Base-by-base conservation (phyloP, 176 grass and related monocot genomes). In the Rhynchospora breviuscula region DNA sequence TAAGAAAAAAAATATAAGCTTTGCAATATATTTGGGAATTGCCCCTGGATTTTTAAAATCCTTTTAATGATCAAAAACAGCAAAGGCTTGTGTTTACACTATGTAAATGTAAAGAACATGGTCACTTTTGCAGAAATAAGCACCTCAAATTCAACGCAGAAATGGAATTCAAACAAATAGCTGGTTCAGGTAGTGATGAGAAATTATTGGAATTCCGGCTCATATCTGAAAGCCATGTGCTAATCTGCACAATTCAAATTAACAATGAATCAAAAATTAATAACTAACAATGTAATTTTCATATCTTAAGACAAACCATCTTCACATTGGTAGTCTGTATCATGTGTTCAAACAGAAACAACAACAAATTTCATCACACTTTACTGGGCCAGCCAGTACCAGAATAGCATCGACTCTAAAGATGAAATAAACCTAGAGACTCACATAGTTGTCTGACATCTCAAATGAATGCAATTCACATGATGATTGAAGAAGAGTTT, bases 361-460 rank as follows among this genome's bases (percentile, higher is more conserved):
- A 71, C 0, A 5, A 31, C 72, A 77, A 54, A 77, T 54, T 26
- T 77, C 22, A 15, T 31, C 22, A 56, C 48, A 54, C 21, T 19
- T 53, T 53, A 77, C 29, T 15, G 22, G 70, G 46, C 47, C 71
- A 75, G 51, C 51, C 12, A 1, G 5, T 75, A 75, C 21, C 11
- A 52, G 47, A 26, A 43, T 11, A 9, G 7, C 49, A 10, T 52
- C 65, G 52, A 29, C 71, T 53, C 19, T 75, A 52, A 40, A 52
- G 4, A 77, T 31, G 25, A 79, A 44, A 52, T 18, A 51, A 23
- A 65, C 53, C 40, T 13, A 59, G 49, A 43, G 45, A 89, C 82
- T 63, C 19, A 89, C 87, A 85, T 89, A 85, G 53, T 85, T 89
- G 9, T 89, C 87, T 66, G 87, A 89, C 52, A 89, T 89, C 77